Evolutionary conservation across 2,329 filamentous ascomycete species (phyloP), one percentile per base, ranked within the genome.

Genomic region (Cytospora leucostoma): DNA sequence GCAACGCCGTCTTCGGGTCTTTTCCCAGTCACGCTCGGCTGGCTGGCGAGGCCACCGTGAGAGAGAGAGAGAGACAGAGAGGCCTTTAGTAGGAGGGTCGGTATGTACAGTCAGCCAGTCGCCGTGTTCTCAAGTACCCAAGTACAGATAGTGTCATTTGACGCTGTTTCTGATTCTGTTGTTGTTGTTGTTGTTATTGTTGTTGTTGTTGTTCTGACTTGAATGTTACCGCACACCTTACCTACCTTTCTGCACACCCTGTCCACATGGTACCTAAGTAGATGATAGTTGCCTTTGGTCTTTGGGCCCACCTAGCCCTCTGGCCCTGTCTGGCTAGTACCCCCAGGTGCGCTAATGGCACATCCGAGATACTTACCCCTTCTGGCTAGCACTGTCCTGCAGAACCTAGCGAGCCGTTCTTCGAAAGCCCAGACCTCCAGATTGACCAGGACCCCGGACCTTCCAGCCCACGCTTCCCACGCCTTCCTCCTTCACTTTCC

Each of bases 401-500:
- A 47, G 44, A 47, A 47, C 44, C 44, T 47, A 19, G 44, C 44
- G 27, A 27, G 27, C 40, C n/a, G 44, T 47, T 47, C 44, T 47
- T 47, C 44, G 54, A 52, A 52, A 61, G 50, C 58, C 58, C 58
- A 61, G 58, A 55, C 58, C 58, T 61, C 49, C 58, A 55, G 15
- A 47, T 47, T 47, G 44, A 47, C 44, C 44, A 47, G 44, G 44
- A 19, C 44, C 44, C 44, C 44, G n/a, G n/a, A 19, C 44, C 51
- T 33, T 61, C 51, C 58, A 61, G 49, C 51, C 58, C 58, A 61
- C 51, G 58, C 51, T 37, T 54, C 51, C 58, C 58, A 61, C 51
- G 58, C 51, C 50, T 54, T 58, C 58, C 58, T 61, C 58, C 58
- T 32, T 52, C 50, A 61, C 54, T 61, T 60, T 61, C 58, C 58